Percentiles rank a stretch among this genome's conserved stretches.
Conservation (phyloP, 176 grass and related monocot genomes). For the Lolium multiflorum region DNA sequence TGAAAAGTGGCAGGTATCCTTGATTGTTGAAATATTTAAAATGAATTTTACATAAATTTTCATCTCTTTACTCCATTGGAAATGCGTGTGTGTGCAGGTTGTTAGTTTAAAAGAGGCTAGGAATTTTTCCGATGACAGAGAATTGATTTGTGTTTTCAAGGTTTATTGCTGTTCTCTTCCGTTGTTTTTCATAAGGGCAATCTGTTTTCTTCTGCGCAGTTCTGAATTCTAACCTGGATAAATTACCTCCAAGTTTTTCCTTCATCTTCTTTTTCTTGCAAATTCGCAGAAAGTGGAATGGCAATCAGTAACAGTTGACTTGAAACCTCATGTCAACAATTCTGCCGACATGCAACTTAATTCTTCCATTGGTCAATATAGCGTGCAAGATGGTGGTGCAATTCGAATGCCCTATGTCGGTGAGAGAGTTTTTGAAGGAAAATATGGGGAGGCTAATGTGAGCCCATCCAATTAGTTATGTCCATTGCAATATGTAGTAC, state of each 20-base stretch:
- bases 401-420: background rate
- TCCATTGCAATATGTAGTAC: background rate
- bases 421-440: constrained; percentile 5
- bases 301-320: background rate
- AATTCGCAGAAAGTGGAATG: background rate
- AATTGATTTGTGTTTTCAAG: background rate
- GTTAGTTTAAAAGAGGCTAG: background rate
- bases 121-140: background rate
- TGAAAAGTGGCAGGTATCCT: constrained; percentile 6
- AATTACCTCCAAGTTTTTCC: background rate
- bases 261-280: background rate
- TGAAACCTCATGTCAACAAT: background rate
- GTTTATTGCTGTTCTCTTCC: background rate
- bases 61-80: background rate
- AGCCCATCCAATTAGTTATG: background rate
- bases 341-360: background rate
- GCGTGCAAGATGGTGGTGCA: background rate
- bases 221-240: background rate
- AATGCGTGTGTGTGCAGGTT: background rate
- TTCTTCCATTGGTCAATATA: background rate
- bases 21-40: background rate
- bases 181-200: background rate
- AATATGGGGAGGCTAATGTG: background rate
- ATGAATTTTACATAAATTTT: background rate
- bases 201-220: background rate